Base-by-base conservation (phyloP, 768 basidiomycete species). In the Lentinula sp. region DNA sequence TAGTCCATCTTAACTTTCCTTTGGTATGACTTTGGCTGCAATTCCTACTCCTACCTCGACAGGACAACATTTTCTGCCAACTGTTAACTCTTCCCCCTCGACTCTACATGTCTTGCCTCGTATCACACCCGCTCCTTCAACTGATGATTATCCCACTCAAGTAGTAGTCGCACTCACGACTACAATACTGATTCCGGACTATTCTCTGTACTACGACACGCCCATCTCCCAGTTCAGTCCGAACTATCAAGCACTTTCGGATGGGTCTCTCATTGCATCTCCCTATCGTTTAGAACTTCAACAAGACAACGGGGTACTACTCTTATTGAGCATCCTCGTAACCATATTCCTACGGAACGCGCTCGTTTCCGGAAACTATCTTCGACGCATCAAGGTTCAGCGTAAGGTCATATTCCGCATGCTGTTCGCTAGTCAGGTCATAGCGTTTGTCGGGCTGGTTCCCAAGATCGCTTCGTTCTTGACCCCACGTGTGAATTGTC, bases 201-300 rank as follows among this genome's bases (percentile, higher is more conserved):
- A 77, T 68, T 62, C 67, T 61, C 68, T 69, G 21, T 82, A 74
- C 71, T 84, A 82, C 66, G 63, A 67, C 32, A 64, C 67, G 23
- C 68, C 82, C 46, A 75, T 82, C 60, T 61, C 70, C 21, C 68
- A 77, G 21, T 86, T 86, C 61, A 70, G 70, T 43, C 84, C 85
- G 2, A 64, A 69, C 9, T 85, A 83, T 68, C 64, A 71, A 39
- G 68, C 80, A 31, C 73, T 81, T 35, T 65, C 67, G 13, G 85
- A 88, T 69, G 85, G 85, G n/a, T 84, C 85, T n/a, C 78, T 87
- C 45, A 61, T 85, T 10, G 71, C 84, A 10, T 68, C 78, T 1
- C 75, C 79, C 8, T 79, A 79, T 65, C 65, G 73, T n/a, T 64
- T 75, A 8, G 81, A 84, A 61, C 67, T 81, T 5, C 59, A 61